Base-by-base conservation (phyloP, 441 rosid genomes). In the Gossypium aridum region DNA sequence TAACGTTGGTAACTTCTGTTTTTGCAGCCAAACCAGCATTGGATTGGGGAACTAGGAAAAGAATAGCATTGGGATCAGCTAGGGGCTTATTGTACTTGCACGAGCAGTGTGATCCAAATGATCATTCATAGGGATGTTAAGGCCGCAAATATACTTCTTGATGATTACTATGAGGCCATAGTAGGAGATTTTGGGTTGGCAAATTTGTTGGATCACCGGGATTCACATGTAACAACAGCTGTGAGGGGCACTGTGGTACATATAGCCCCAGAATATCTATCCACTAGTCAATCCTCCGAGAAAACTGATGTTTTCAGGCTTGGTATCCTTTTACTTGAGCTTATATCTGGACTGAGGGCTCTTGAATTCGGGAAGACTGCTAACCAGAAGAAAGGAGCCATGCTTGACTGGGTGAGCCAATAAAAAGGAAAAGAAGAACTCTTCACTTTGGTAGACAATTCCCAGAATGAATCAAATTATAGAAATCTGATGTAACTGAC, bases 191-290 rank as follows among this genome's bases (percentile, higher is more conserved):
- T 92, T 39, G 97, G 99, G 7, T 78, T 95, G 78, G 98, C 96
- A 26, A 95, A 95, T 88, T 84, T 91, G 67, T 77, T 95, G 57
- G 95, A 95, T 84, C 99, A 95, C 66, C 79, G 68, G 49, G 98
- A 95, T 25, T 91, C 97, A 0, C 97, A 95, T 31, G 93, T 95
- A 53, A 92, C 99, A 43, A 95, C 96, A 0, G 94, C 97, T 2
- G 97, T 95, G 75, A 88, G 97, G 63, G 99, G 98, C 14, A 92
- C 99, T 25, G 97, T 90, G 0, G 98, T 98, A 25, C 99, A 94
- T 71, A 94, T 94, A 22, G 97, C 97, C n/a, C 97, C 97, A 0
- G 98, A 94, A 77, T 95, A 92, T 78, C 87, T 93, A 14, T 93
- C 98, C 19, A 95, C 98, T 0, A 96, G 98, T 67, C 99, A 95